Evolutionary conservation across 768 basidiomycete genomes (phyloP).

Genomic region (Boletus pseudopeckii): DNA sequence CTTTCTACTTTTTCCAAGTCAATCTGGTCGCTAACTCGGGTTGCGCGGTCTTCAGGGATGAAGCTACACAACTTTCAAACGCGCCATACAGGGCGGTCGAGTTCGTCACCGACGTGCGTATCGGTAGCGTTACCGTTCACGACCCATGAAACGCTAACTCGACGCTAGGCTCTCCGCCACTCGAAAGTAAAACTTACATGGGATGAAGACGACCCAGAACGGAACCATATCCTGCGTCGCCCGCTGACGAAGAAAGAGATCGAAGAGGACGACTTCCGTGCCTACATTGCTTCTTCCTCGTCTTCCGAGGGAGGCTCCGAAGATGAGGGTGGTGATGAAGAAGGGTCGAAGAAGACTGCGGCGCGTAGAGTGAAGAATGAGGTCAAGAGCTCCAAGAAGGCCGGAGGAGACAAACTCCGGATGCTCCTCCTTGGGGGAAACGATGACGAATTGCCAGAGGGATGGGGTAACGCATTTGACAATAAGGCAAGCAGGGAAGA

Average conservation of each 20-base stretch:
- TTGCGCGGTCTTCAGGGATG: conserved; percentile 54
- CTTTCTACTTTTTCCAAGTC: background rate
- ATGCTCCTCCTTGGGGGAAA: conserved; percentile 66
- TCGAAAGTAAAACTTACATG: conserved; percentile 98
- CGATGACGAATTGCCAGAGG: conserved; percentile 73
- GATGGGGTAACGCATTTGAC: conserved; percentile 60
- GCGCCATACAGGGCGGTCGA: conserved; percentile 72
- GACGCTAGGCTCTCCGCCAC: conserved; percentile 81
- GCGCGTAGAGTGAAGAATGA: conserved; percentile 8
- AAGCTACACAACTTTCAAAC: conserved; percentile 65
- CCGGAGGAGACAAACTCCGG: conserved; percentile 70
- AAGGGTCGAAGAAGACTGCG: conserved; percentile 1
- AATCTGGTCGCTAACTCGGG: background rate
- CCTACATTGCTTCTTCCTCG: conserved; percentile 68
- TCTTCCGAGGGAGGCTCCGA: conserved; percentile 58
- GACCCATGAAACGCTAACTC: background rate
- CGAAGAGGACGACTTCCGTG: conserved; percentile 86
- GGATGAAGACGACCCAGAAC: conserved; percentile 96
- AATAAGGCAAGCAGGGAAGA: conserved; percentile 7
- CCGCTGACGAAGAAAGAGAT: conserved; percentile 79
- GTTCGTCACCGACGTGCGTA: conserved; percentile 86
- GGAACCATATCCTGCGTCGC: conserved; percentile 75
- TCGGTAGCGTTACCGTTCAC: too few relatives aligned
- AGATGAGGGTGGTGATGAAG: conserved; percentile 9
- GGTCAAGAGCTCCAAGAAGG: conserved; percentile 34